A percentile compares a stretch with the other conserved stretches of the same genome.
phyloP scores from a whole-genome alignment of 1,284 basidiomycete species.

The Lentinula novae-zelandiae region DNA sequence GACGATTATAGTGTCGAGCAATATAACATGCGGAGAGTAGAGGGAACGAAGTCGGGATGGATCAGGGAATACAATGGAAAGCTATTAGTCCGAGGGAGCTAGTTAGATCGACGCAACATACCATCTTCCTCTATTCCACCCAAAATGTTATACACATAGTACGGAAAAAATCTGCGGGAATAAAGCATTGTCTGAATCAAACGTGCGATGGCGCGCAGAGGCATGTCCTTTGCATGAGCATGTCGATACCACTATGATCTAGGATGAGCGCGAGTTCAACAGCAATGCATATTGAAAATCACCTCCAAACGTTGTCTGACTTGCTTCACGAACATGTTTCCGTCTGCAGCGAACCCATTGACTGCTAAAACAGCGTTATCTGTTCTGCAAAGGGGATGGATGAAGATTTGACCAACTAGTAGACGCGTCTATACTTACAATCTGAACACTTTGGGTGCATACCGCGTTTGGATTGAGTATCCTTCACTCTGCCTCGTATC shows the following conservation, averaged over 20 bases:
- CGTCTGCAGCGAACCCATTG: slow-evolving; percentile 94
- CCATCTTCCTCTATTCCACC: slow-evolving; percentile 94
- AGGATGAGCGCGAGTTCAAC: slow-evolving; percentile 11
- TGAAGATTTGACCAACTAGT: neutral
- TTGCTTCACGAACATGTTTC: slow-evolving; percentile 93
- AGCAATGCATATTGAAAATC: slow-evolving; percentile 10
- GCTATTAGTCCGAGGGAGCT: neutral
- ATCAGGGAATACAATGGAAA: neutral
- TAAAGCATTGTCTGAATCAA: slow-evolving; percentile 97
- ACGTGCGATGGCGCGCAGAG: slow-evolving; percentile 86
- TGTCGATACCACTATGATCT: slow-evolving; percentile 84
- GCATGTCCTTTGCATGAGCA: slow-evolving; percentile 92
- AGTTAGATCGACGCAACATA: slow-evolving; percentile 37
- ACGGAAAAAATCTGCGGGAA: slow-evolving; percentile 91
- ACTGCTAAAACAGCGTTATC: slow-evolving; percentile 90
- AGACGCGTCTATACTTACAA: slow-evolving; percentile 48
- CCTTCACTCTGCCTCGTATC: slow-evolving; percentile 95
- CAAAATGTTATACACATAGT: slow-evolving; percentile 94
- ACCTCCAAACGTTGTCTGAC: slow-evolving; percentile 93
- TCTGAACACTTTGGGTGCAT: slow-evolving; percentile 88
- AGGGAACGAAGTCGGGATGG: slow-evolving; percentile 7
- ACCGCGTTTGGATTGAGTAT: slow-evolving; percentile 92
- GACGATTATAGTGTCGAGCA: neutral
- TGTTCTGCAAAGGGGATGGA: slow-evolving; percentile 51
- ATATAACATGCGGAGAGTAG: slow-evolving; percentile 11